A percentile compares a stretch with the other conserved stretches of the same genome.
Evolutionary conservation across 148 eudicot species (phyloP).

Genomic region (Dysphania ambrosioides): DNA sequence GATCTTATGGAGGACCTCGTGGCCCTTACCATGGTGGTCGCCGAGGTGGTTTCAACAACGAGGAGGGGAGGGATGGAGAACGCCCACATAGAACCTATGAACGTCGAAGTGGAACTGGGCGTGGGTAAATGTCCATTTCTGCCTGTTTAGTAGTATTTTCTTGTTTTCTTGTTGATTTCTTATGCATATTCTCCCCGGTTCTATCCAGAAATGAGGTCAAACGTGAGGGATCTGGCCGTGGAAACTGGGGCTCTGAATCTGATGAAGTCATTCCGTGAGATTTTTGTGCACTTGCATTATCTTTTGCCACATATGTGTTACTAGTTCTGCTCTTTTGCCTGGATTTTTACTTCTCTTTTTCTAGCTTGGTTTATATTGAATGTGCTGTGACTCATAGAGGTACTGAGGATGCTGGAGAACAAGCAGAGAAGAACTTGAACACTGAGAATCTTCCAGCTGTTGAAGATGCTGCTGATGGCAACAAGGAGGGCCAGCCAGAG

Average conservation of each 20-base stretch:
- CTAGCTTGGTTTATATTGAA: background rate
- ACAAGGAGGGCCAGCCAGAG: constrained; percentile 56
- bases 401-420: constrained; percentile 55
- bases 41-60: constrained; percentile 66
- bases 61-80: constrained; percentile 62
- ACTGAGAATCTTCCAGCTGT: constrained; percentile 57
- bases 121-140: constrained; percentile 42
- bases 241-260: constrained; percentile 82
- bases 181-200: background rate
- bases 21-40: constrained; percentile 66
- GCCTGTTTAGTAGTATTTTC: too few relatives aligned
- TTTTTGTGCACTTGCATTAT: background rate
- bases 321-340: constrained; percentile 1
- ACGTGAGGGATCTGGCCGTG: constrained; percentile 91
- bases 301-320: background rate
- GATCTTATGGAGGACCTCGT: constrained; percentile 62
- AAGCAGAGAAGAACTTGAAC: constrained; percentile 46
- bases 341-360: background rate
- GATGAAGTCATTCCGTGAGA: constrained; percentile 75
- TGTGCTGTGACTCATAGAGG: constrained; percentile 36
- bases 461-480: constrained; percentile 55
- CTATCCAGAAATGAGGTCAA: constrained; percentile 61
- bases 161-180: background rate
- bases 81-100: constrained; percentile 58
- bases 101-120: constrained; percentile 78